Percentiles rank a stretch among this genome's conserved stretches.
phyloP scores from a whole-genome alignment of 2,329 filamentous ascomycete genomes.

The Clonostachys rhizophaga region DNA sequence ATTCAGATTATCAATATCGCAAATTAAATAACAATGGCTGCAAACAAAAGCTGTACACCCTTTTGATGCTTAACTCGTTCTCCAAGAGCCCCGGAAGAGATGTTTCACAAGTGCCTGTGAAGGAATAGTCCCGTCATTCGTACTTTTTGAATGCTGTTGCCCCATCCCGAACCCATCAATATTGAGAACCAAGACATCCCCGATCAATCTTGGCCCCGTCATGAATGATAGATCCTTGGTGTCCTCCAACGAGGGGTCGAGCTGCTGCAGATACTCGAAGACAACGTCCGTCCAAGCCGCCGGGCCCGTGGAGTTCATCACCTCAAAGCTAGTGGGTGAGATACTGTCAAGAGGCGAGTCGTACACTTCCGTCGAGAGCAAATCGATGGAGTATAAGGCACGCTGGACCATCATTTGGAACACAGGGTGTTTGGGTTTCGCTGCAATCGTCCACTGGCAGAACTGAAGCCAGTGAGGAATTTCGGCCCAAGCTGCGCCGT shows the following conservation, averaged over 20 bases:
- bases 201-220: constrained; percentile 5
- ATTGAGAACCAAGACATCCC: constrained; percentile 12
- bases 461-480: constrained; percentile 20
- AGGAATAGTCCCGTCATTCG: constrained; percentile 14
- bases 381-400: constrained; percentile 11
- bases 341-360: constrained; percentile 4
- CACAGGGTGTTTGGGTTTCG: constrained; percentile 18
- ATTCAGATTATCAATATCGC: too few relatives aligned
- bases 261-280: constrained; percentile 14
- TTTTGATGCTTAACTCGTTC: neutral
- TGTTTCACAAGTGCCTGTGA: constrained; percentile 13
- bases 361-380: constrained; percentile 1
- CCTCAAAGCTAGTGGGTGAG: constrained; percentile 14
- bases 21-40: too few relatives aligned
- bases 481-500: constrained; percentile 13
- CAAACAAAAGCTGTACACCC: too few relatives aligned
- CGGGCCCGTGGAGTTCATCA: constrained; percentile 22
- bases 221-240: constrained; percentile 5
- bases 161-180: constrained; percentile 18
- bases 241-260: constrained; percentile 8
- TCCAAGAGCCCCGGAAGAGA: constrained; percentile 7
- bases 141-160: constrained; percentile 15
- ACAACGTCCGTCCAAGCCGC: constrained; percentile 23
- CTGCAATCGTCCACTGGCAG: constrained; percentile 26
- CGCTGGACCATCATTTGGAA: constrained; percentile 16